Percentiles rank a stretch among this genome's conserved stretches.
phyloP scores from a whole-genome alignment of 768 basidiomycete species.

The Inosperma sp. region DNA sequence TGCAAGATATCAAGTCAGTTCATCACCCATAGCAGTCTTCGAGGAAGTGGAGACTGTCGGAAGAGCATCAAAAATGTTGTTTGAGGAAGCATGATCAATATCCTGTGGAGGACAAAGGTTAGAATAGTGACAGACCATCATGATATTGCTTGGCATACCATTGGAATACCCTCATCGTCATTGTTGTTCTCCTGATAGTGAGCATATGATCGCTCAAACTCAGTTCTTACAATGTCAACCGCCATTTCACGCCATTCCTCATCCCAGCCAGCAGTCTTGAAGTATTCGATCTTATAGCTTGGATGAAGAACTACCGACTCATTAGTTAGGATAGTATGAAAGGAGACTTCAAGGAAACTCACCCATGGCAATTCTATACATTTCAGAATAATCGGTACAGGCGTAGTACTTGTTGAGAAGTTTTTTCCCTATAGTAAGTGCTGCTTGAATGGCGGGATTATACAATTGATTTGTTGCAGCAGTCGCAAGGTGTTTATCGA shows the following conservation, averaged over 20 bases:
- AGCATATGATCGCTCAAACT: constrained; percentile 4
- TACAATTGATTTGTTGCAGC: background rate
- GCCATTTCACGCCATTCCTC: constrained; percentile 1
- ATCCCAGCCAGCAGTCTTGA: constrained; percentile 1
- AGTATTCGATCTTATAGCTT: constrained; percentile 3
- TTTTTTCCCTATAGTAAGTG: constrained; percentile 24
- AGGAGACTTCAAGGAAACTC: constrained; percentile 10
- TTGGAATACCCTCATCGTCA: background rate
- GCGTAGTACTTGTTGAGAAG: constrained; percentile 32
- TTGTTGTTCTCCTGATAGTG: background rate
- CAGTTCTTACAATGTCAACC: background rate
- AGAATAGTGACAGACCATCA: background rate
- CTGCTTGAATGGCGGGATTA: constrained; percentile 9
- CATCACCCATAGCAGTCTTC: constrained; percentile 1
- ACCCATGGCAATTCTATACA: constrained; percentile 33
- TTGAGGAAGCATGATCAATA: background rate
- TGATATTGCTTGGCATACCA: background rate
- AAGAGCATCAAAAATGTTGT: background rate
- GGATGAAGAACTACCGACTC: constrained; percentile 5
- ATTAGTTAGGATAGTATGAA: background rate
- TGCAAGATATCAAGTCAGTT: constrained; percentile 1
- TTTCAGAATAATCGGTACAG: constrained; percentile 25
- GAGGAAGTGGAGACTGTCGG: constrained; percentile 1
- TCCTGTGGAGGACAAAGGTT: background rate
- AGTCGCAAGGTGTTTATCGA: constrained; percentile 3